Base-by-base conservation (phyloP, 148 eudicot genomes). In the Camellia lanceoleosa region DNA sequence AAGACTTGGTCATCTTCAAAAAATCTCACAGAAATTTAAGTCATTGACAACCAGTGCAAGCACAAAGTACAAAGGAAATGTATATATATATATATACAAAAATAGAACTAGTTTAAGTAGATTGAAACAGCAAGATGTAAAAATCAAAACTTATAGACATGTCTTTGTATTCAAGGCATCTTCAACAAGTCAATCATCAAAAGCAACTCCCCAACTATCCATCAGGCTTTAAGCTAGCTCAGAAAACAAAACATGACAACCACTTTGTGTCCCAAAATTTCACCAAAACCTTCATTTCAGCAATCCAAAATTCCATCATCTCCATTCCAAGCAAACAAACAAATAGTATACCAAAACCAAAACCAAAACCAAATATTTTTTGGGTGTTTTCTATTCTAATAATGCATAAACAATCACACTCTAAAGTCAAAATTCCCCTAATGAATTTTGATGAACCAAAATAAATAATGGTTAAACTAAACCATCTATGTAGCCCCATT, bases 381-480 rank as follows among this genome's bases (percentile, higher is more conserved):
- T 54, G 3, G 58, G 61, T 30, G 38, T 69, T 71, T 59, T 70
- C 23, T 58, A 49, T 68, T 83, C 58, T 16, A 67, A 54, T 68
- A 79, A 78, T 76, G 30, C 72, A 86, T 61, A 60, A 42, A 73
- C 54, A 82, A 64, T 44, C 83, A 87, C 62, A 72, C 82, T 73
- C 49, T 5, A 68, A 73, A 65, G 49, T 77, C 72, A 78, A 87
- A 87, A 79, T 54, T 73, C 67, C 76, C 41, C 78, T 68, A 79
- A 47, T 56, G 82, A 66, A 81, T 73, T 78, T 79, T 81, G 76
- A 62, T 58, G 68, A 79, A 82, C 59, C 38, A 20, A 76, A 79
- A 78, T 49, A 74, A 70, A 81, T 70, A 75, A 73, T 73, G 75
- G 67, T 80, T 82, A 82, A 30, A 80, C 87, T 84, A 85, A 30